Evolutionary conservation across 164 flowering plant species (phyloP).

Genomic region (Macadamia integrifolia): DNA sequence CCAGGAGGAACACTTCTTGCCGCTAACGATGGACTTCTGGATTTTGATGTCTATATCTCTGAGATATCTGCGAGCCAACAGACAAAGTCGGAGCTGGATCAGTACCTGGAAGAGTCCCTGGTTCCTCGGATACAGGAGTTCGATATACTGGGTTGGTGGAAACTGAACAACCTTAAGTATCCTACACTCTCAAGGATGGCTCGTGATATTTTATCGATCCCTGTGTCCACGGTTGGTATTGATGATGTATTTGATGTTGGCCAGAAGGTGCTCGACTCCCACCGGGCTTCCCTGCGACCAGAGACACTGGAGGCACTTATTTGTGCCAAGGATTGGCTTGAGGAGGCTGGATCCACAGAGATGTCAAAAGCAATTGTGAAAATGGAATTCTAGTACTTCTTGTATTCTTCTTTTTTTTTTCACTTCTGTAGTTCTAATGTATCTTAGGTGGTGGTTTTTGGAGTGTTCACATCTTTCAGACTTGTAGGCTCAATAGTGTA

Average conservation of each 20-base stretch:
- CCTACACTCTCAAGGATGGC: constrained; percentile 92
- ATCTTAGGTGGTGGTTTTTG: neutral
- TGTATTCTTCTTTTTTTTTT: neutral
- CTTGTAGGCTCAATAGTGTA: too few relatives aligned
- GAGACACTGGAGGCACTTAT: constrained; percentile 80
- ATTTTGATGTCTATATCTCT: constrained; percentile 72
- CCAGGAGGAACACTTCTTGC: constrained; percentile 25
- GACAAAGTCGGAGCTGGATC: constrained; percentile 74
- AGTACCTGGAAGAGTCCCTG: constrained; percentile 78
- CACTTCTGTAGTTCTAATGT: too few relatives aligned
- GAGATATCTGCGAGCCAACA: constrained; percentile 52
- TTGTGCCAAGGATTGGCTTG: constrained; percentile 90
- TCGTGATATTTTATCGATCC: constrained; percentile 68
- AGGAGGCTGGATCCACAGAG: constrained; percentile 23
- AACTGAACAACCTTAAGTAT: constrained; percentile 60
- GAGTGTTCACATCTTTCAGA: too few relatives aligned
- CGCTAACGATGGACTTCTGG: constrained; percentile 49
- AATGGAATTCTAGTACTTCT: constrained; percentile 27
- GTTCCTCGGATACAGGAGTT: constrained; percentile 67
- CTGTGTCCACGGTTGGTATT: constrained; percentile 47
- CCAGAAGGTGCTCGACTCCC: constrained; percentile 48
- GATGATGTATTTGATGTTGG: constrained; percentile 52
- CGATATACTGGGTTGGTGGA: constrained; percentile 91
- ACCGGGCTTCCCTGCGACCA: constrained; percentile 64
- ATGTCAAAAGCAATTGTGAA: constrained; percentile 38